Evolutionary conservation across 2,329 filamentous ascomycete genomes (phyloP), one percentile per base, ranked within the genome.

Genomic region (Talaromyces rugulosus): DNA sequence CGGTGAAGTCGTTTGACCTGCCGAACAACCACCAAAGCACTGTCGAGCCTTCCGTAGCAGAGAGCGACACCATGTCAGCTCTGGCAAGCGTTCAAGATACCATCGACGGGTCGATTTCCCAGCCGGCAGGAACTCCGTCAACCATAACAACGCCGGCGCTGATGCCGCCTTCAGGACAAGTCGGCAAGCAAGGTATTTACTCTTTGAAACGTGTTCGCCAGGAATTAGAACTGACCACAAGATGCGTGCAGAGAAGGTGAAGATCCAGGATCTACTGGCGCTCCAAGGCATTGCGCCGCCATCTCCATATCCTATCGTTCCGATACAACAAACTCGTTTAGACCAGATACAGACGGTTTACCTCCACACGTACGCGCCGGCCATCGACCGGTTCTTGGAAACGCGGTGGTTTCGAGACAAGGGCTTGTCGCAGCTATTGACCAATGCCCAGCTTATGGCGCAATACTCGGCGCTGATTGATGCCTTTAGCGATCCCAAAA

Each of bases 341-440:
- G 85, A 87, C 68, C 88, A 92, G 71, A 86, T 92, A 62, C 87
- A 86, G 65, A 84, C 84, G 64, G 79, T 94, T 16, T 96, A 90
- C 75, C 84, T 85, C 68, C 88, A 89, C 66, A 87, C 92, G 66
- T 96, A 95, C 73, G 89, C 88, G 4, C 84, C 84, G 1, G 89
- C 87, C 7, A 84, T 95, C 54, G 88, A 91, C 74, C 84, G 84
- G 56, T 88, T 95, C 65, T 84, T 96, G 65, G 93, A 97, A 74
- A 90, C 91, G 6, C 83, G 82, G 31, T 98, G 93, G 93, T 97
- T 91, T 77, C 85, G 80, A 30, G 78, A 77, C 42, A 81, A 81
- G 66, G 84, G 82, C 59, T 78, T 83, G 60, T 73, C 72, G n/a
- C 76, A 81, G 58, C 75, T 89, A 2, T 75, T 86, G 62, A 76